Conservation (phyloP, 148 eudicot genomes). For the Fagopyrum tataricum region DNA sequence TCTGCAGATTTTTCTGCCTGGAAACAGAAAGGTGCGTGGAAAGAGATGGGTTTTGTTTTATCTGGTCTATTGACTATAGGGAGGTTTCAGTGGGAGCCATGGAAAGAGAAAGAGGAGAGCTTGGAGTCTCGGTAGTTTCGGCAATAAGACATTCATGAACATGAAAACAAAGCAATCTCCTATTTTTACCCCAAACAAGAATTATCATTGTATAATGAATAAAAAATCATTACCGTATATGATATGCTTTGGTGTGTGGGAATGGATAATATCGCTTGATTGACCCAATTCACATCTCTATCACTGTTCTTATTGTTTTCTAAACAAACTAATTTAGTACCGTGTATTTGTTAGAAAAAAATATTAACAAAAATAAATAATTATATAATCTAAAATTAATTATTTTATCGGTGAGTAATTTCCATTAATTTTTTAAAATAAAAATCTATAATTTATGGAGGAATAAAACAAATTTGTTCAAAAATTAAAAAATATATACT, state of each 20-base stretch:
- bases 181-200: background rate
- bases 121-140: background rate
- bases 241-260: background rate
- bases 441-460: too few relatives aligned
- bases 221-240: background rate
- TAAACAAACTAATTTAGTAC: background rate
- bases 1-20: background rate
- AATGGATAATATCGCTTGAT: background rate
- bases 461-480: too few relatives aligned
- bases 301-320: background rate
- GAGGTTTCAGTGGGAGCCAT: slow-evolving; percentile 14
- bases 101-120: slow-evolving; percentile 7
- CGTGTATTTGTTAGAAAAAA: too few relatives aligned
- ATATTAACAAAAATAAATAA: too few relatives aligned
- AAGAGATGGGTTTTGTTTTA: slow-evolving; percentile 3
- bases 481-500: too few relatives aligned
- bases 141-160: slow-evolving; percentile 1
- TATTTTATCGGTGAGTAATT: too few relatives aligned
- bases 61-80: background rate
- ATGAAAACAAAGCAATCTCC: background rate
- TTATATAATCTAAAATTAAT: too few relatives aligned
- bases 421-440: too few relatives aligned
- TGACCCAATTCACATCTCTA: background rate
- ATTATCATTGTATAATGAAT: background rate
- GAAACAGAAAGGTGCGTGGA: background rate